Evolutionary conservation across 2,329 filamentous ascomycete genomes (phyloP), one percentile per base, ranked within the genome.

Genomic region (Oidium heveae): DNA sequence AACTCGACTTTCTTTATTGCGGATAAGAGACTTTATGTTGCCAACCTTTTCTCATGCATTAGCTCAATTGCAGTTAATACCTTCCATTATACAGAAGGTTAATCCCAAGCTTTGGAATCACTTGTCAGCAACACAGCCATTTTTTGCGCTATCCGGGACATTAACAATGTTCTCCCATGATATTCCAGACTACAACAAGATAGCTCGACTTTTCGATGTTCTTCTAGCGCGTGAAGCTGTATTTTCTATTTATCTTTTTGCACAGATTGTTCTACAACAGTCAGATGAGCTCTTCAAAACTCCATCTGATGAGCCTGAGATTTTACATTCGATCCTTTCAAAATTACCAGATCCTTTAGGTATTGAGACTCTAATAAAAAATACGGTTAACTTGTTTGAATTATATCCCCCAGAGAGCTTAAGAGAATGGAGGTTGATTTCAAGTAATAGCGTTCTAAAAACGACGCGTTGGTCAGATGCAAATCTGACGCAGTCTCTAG

Each of bases 11-110:
- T 94, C 88, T 2, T 73, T 88, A 34, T 75, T 96, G 47, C 83
- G 87, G 54, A 95, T 98, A 65, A 80, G 91, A 58, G 91, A 98
- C 69, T 98, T 95, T 67, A 95, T 98, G 91, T 78, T 98, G 12
- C 88, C 89, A 9, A 86, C 79, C 43, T 77, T 98, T 47, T 72
- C 77, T 15, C 86, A 87, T 2, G 86, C 88, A 22, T 72, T 93
- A 52, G 74, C 80, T 55, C 91, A 98, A 67, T 77, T 98, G n/a
- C 77, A 79, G 41, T 75, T 98, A 13, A 80, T 98, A 55, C 88
- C 87, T 7, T 79, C 85, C 55, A 84, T 98, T 55, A 71, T 98
- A 28, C 71, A 75, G 58, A 74, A 73, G 37, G 82, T 80, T 24
- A 86, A 95, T 66, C 76, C 80, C 4, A 70, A 72, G 46, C 72